Conservation (phyloP, 345 rosid genomes). For the Carallia pectinifolia region DNA sequence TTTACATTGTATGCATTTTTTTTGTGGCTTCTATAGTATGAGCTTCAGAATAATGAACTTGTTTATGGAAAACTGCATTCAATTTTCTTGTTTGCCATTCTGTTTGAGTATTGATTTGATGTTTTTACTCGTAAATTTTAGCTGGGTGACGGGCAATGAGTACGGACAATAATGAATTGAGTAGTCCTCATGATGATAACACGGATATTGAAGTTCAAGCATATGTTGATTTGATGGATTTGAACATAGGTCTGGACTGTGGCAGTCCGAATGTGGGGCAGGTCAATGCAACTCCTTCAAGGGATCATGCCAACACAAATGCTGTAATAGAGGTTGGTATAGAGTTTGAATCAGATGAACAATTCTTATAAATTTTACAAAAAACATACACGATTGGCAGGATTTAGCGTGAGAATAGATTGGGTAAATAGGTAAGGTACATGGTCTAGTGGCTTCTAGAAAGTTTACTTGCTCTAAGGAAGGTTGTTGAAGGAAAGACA, state of each 20-base stretch:
- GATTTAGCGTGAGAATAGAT: constrained; percentile 30
- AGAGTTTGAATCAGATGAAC: constrained; percentile 33
- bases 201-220: constrained; percentile 19
- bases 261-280: constrained; percentile 15
- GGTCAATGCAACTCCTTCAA: constrained; percentile 11
- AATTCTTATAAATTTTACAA: constrained; percentile 28
- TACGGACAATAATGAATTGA: constrained; percentile 17
- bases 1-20: too few species aligned
- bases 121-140: not conserved
- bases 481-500: constrained; percentile 27
- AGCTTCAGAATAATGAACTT: too few species aligned
- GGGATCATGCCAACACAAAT: constrained; percentile 11
- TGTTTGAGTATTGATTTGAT: not conserved
- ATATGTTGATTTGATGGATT: constrained; percentile 28
- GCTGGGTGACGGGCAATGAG: constrained; percentile 30
- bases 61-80: too few species aligned
- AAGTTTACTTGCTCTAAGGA: constrained; percentile 29
- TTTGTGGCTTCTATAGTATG: too few species aligned
- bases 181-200: constrained; percentile 11
- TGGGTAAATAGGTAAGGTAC: constrained; percentile 35
- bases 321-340: constrained; percentile 24
- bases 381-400: constrained; percentile 23
- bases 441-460: constrained; percentile 31
- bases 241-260: constrained; percentile 30
- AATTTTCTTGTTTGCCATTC: too few species aligned